phyloP scores from a whole-genome alignment of 495 filamentous ascomycete genomes.

The Mytilinidion resinicola region DNA sequence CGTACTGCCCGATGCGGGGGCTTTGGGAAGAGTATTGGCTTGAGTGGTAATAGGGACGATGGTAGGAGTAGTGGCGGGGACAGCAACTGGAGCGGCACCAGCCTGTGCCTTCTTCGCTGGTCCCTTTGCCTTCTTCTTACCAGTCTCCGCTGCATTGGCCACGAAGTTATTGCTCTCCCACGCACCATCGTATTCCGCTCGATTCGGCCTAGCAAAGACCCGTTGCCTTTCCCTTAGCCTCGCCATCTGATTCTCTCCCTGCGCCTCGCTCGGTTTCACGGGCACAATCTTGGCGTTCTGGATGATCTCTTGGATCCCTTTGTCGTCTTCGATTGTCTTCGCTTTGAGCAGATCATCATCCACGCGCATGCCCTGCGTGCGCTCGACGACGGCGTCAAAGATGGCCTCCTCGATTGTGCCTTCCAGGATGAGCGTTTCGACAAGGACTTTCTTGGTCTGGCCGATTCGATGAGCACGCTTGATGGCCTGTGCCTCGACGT shows the following conservation, averaged over 20 bases:
- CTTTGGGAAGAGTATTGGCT: too few species aligned
- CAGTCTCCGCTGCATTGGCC: conserved; percentile 3
- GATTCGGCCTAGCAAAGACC: conserved; percentile 49
- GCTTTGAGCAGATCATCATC: conserved; percentile 59
- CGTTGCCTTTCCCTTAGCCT: conserved; percentile 46
- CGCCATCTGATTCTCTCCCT: conserved; percentile 51
- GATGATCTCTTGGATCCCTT: conserved; percentile 71
- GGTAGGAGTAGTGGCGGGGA: neutral
- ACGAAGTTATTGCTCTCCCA: neutral
- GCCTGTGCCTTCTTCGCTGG: neutral
- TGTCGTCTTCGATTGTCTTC: conserved; percentile 69
- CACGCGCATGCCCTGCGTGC: conserved; percentile 69
- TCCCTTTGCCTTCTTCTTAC: neutral
- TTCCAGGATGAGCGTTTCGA: conserved; percentile 71
- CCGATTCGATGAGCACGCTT: conserved; percentile 87
- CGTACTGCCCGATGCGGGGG: too few species aligned
- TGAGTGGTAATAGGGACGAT: too few species aligned
- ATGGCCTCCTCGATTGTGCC: conserved; percentile 85
- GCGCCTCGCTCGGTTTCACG: conserved; percentile 43
- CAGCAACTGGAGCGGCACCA: neutral
- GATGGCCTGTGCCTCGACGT: conserved; percentile 85
- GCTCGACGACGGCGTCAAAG: conserved; percentile 70
- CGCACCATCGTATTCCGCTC: conserved; percentile 17
- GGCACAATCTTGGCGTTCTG: conserved; percentile 60
- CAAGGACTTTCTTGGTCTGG: conserved; percentile 70